Conservation (phyloP, 1,284 basidiomycete species). For the Ceratobasidium sp. region DNA sequence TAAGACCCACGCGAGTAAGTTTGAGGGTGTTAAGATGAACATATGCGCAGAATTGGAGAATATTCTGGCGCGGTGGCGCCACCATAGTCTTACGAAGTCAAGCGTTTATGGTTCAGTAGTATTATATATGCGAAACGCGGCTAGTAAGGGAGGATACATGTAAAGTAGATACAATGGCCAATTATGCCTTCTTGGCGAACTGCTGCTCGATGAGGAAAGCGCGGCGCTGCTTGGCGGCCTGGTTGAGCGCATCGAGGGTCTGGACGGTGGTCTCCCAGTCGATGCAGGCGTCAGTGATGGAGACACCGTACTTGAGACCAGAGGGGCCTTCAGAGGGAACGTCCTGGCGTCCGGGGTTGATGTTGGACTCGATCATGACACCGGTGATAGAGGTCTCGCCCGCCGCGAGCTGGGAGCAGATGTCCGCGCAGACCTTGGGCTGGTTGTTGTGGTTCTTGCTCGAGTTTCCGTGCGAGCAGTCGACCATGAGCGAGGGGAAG, state of each 20-base stretch:
- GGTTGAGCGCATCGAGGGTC: conserved; percentile 83
- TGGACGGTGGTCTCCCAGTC: conserved; percentile 87
- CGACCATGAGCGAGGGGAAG: conserved; percentile 62
- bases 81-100: not conserved
- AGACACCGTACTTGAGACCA: conserved; percentile 85
- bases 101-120: not conserved
- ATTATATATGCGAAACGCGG: conserved; percentile 17
- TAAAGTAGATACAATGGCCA: conserved; percentile 22
- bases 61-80: too few species aligned
- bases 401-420: conserved; percentile 82
- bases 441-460: conserved; percentile 94
- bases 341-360: conserved; percentile 89
- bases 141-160: conserved; percentile 32
- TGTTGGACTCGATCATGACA: conserved; percentile 97
- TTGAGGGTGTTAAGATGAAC: too few species aligned
- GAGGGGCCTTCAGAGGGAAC: conserved; percentile 71
- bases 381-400: conserved; percentile 90
- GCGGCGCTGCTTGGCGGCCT: conserved; percentile 58
- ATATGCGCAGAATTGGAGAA: too few species aligned
- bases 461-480: conserved; percentile 81
- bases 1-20: too few species aligned
- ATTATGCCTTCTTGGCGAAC: conserved; percentile 42
- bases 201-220: conserved; percentile 56
- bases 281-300: conserved; percentile 94
- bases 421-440: conserved; percentile 80